A percentile compares a stretch with the other conserved stretches of the same genome.
phyloP scores from a whole-genome alignment of 768 basidiomycete genomes.

The Rhizopogon roseolus region DNA sequence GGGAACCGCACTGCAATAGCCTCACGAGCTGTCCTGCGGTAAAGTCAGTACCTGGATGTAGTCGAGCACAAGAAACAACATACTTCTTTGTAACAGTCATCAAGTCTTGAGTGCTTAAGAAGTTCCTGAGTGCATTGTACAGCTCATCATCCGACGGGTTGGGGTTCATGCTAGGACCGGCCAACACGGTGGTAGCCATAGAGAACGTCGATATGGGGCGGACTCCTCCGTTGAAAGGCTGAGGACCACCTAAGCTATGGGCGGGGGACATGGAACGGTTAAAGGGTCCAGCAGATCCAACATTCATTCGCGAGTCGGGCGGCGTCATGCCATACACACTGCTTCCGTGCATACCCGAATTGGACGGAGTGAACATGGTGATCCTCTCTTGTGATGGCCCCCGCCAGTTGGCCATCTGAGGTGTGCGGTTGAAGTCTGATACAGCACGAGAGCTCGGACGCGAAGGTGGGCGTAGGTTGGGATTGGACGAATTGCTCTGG shows the following conservation, averaged over 20 bases:
- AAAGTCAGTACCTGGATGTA: constrained; percentile 3
- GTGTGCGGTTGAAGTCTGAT: constrained; percentile 26
- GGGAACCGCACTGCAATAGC: constrained; percentile 61
- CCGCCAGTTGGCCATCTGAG: constrained; percentile 15
- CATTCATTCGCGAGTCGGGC: constrained; percentile 40
- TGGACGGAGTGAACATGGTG: constrained; percentile 28
- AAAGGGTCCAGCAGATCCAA: constrained; percentile 43
- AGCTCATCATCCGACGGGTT: constrained; percentile 61
- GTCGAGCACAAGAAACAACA: constrained; percentile 16
- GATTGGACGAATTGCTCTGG: constrained; percentile 30
- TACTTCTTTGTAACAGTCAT: constrained; percentile 73
- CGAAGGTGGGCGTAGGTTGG: constrained; percentile 22
- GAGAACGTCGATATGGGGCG: constrained; percentile 58
- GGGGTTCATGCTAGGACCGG: constrained; percentile 44
- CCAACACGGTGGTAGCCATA: constrained; percentile 53
- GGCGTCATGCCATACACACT: constrained; percentile 36
- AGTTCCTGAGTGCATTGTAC: constrained; percentile 47
- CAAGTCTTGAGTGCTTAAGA: constrained; percentile 60
- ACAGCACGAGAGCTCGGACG: constrained; percentile 27
- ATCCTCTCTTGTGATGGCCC: constrained; percentile 35
- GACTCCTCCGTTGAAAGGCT: constrained; percentile 23
- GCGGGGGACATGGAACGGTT: constrained; percentile 29
- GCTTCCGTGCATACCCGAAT: constrained; percentile 28
- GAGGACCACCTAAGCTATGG: constrained; percentile 22
- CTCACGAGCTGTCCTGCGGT: constrained; percentile 52